These are phyloP conservation scores for Teunomyces atbi DNA, from an alignment of 805 yeast genomes.

Conservation along the genomic window DNA sequence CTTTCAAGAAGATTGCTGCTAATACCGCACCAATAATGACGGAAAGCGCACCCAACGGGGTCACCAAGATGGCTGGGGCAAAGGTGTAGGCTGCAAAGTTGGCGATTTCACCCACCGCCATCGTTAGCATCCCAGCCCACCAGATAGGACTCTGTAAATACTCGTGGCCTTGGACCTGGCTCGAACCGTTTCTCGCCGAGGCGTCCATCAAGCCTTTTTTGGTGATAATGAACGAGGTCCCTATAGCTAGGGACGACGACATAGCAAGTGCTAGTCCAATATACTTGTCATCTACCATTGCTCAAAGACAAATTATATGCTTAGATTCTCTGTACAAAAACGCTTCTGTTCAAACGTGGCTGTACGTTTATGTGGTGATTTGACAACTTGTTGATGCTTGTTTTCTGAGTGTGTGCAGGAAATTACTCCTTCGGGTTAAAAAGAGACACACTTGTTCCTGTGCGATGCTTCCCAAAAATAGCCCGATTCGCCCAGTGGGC, in stretches of 20 bases:
- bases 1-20: constrained; percentile 81
- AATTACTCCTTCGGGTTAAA: background rate
- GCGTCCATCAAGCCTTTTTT: constrained; percentile 81
- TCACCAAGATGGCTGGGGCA: constrained; percentile 90
- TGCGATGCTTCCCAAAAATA: background rate
- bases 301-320: background rate
- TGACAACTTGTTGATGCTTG: constrained; percentile 19
- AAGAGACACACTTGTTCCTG: background rate
- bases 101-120: constrained; percentile 91
- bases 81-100: constrained; percentile 93
- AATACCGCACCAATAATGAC: constrained; percentile 90
- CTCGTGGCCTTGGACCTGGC: constrained; percentile 65
- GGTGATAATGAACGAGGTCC: constrained; percentile 85
- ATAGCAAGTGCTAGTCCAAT: constrained; percentile 87
- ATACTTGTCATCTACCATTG: constrained; percentile 73
- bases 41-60: constrained; percentile 87
- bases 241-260: constrained; percentile 84
- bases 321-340: too few relatives aligned
- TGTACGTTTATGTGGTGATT: constrained; percentile 20
- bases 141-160: constrained; percentile 83
- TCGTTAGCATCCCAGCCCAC: constrained; percentile 90
- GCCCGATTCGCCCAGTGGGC: background rate
- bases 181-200: constrained; percentile 45
- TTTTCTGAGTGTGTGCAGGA: background rate
- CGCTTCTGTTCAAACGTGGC: background rate